Base-by-base conservation (phyloP, 2,329 filamentous ascomycete species). In the Colletotrichum magnum region DNA sequence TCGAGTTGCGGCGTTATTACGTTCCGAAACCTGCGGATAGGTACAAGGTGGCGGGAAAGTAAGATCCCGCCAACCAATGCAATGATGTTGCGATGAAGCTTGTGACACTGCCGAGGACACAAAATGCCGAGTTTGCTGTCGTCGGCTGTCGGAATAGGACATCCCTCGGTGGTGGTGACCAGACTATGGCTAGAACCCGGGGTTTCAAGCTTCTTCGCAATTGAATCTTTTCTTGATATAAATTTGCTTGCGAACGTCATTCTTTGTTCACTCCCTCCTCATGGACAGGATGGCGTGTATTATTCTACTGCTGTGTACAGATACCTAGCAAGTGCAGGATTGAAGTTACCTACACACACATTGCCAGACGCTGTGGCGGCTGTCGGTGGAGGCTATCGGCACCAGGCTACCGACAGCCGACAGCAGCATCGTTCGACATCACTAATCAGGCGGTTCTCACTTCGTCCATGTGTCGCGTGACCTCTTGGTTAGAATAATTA, bases 131-230 rank as follows among this genome's bases (percentile, higher is more conserved):
- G 16, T 53, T 18, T 54, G 52, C n/a, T 39, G 52, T n/a, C 9
- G 13, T 62, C 64, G 64, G 51, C 64, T 51, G 28, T 62, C 50
- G 58, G 50, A 16, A 5, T 21, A 4, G 50, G 41, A 21, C 41
- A 16, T 24, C 21, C 15, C 41, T 36, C 4, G 13, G 2, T 1
- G 26, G 21, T 28, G 26, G 26, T 28, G 18, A 48, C 28, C 61
- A 39, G 41, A 32, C 21, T 28, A 15, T 32, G 2, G 2, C 32
- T 36, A 12, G 32, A 12, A 36, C 9, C 9, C 32, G 9, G 10
- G 9, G 7, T 3, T 12, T 7, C 32, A 10, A 36, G 32, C 32
- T 36, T 36, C 32, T 36, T 10, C 32, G 9, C 7, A 10, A 10
- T 12, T 36, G 7, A 10, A 10, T 36, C 32, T 3, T 2, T 36